Evolutionary conservation across 257 asterid genomes (phyloP).

Genomic region (Ilex asprella): DNA sequence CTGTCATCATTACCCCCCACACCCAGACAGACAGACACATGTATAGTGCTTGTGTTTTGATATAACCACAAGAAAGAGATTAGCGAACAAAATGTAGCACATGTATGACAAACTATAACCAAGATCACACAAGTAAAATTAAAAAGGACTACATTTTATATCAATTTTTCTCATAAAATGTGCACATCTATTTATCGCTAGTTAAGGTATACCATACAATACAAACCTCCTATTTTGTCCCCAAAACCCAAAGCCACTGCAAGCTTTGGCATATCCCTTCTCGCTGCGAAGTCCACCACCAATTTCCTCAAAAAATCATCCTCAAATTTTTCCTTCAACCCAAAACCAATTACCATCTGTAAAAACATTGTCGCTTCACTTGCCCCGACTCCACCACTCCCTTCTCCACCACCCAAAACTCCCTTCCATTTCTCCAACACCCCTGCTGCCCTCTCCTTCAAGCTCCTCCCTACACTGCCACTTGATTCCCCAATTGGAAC

Average conservation of each 20-base stretch:
- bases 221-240: constrained; percentile 15
- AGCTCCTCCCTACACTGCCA: constrained; percentile 17
- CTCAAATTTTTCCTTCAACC: constrained; percentile 20
- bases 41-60: background rate
- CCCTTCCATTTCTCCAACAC: constrained; percentile 25
- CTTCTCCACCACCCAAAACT: constrained; percentile 15
- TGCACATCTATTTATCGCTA: too few relatives aligned
- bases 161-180: too few relatives aligned
- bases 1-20: background rate
- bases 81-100: background rate
- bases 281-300: constrained; percentile 16
- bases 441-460: constrained; percentile 19
- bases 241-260: constrained; percentile 21
- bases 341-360: constrained; percentile 20
- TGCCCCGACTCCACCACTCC: constrained; percentile 16
- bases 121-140: background rate
- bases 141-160: background rate
- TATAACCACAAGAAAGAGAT: background rate
- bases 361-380: constrained; percentile 24
- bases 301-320: constrained; percentile 20
- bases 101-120: background rate
- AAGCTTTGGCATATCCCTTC: constrained; percentile 27
- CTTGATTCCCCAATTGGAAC: constrained; percentile 11
- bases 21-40: too few relatives aligned
- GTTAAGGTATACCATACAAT: background rate